Evolutionary conservation across 2,329 filamentous ascomycete species (phyloP), one percentile per base, ranked within the genome.

Genomic region (Cladophialophora immunda): DNA sequence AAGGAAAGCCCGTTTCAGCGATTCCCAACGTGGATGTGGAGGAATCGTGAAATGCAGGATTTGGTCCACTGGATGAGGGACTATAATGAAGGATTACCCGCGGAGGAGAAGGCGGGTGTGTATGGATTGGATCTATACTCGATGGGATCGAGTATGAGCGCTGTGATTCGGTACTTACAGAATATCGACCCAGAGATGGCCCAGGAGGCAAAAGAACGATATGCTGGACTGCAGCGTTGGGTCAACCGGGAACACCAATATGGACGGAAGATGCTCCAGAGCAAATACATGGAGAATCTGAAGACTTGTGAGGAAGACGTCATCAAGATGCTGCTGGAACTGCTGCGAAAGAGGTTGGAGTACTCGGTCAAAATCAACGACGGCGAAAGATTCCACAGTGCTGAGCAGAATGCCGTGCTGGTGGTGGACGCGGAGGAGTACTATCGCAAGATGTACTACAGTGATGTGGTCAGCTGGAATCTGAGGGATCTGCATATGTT

Each of bases 21-120:
- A 29, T 86, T 86, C 56, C 84, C 84, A 15, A 83, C 80, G 3
- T 86, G 84, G 84, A 86, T 86, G 84, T 86, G 84, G 84, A 79
- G 84, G 11, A 86, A 86, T 67, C 74, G 75, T 15, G 84, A 86
- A 69, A 80, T 85, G 69, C 81, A 84, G 63, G 78, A 79, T 2
- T 81, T 86, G 56, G 79, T 83, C 11, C 81, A 85, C 70, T 86
- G 84, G 84, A 77, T 86, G 74, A 78, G 83, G 5, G 72, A 79
- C 22, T 78, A 78, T 68, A 85, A 84, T 63, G 72, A 74, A 3
- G 67, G 67, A 2, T 68, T 77, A 1, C 74, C 78, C 1, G 65
- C 72, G 1, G 71, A 76, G 9, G 66, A 73, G 45, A 74, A 76
- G 30, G 78, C 74, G 1, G 80, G 82, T 0, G 81, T 86, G 61